These are phyloP conservation scores for Candida khao-thaluensis DNA, from an alignment of 805 yeast species.

Conservation along the genomic window DNA sequence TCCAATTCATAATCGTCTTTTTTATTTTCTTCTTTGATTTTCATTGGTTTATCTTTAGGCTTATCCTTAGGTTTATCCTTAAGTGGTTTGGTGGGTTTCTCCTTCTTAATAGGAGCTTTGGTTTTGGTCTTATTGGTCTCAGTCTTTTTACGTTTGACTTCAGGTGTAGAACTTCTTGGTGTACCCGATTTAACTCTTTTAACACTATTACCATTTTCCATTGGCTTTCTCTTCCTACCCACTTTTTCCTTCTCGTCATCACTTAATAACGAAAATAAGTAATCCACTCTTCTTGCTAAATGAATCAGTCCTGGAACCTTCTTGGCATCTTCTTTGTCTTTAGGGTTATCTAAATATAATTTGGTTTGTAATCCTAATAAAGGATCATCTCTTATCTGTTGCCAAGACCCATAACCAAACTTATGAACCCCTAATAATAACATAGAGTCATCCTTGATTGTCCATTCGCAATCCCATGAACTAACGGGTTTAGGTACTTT, in stretches of 20 bases:
- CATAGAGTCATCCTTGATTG: conserved; percentile 77
- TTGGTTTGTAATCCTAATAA: conserved; percentile 81
- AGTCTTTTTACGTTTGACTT: conserved; percentile 6
- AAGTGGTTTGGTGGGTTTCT: conserved; percentile 6
- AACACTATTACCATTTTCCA: conserved; percentile 14
- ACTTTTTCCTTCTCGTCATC: conserved; percentile 48
- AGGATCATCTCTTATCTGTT: conserved; percentile 93
- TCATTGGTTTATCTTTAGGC: conserved; percentile 12
- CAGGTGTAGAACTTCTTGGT: conserved; percentile 12
- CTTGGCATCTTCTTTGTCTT: conserved; percentile 37
- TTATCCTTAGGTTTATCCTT: conserved; percentile 13
- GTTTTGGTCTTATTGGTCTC: conserved; percentile 4
- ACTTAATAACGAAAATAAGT: conserved; percentile 66
- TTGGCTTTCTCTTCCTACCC: conserved; percentile 17
- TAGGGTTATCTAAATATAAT: conserved; percentile 57
- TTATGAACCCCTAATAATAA: conserved; percentile 82
- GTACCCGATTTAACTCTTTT: conserved; percentile 15
- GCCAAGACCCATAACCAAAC: conserved; percentile 97
- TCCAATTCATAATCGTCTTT: conserved; percentile 43
- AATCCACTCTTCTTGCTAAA: conserved; percentile 87
- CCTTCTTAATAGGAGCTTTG: conserved; percentile 1
- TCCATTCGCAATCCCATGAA: conserved; percentile 93
- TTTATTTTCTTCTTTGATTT: conserved; percentile 14
- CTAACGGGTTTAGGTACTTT: conserved; percentile 73
- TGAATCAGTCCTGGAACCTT: conserved; percentile 92